Evolutionary conservation across 1,284 basidiomycete genomes (phyloP).

Genomic region (Rhodotorula sp.): DNA sequence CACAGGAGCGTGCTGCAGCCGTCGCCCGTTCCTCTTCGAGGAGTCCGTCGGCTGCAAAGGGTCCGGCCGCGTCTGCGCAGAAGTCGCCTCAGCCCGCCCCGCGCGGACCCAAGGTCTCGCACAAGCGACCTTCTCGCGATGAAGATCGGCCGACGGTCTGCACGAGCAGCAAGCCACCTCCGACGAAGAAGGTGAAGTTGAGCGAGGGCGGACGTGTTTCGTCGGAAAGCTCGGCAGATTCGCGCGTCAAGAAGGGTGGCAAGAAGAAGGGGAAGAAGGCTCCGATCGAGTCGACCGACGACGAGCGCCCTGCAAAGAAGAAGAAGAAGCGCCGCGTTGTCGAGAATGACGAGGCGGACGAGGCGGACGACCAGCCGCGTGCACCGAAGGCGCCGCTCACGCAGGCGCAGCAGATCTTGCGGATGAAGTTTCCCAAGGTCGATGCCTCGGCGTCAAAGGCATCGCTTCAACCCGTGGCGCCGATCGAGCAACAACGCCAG

Average conservation of each 20-base stretch:
- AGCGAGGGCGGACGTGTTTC: not conserved
- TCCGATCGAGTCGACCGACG: not conserved
- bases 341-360: slow-evolving; percentile 34
- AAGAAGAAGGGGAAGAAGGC: no score
- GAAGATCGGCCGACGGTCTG: no score
- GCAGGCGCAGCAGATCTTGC: slow-evolving; percentile 1
- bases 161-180: not conserved
- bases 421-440: not conserved
- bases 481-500: not conserved
- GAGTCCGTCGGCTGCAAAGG: no score
- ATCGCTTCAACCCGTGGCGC: not conserved
- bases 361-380: not conserved
- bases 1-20: no score
- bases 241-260: not conserved
- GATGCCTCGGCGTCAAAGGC: not conserved
- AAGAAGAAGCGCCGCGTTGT: slow-evolving; percentile 12
- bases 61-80: not conserved
- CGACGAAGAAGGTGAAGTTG: not conserved
- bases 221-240: not conserved
- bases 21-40: no score
- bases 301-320: not conserved
- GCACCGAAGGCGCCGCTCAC: not conserved
- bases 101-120: not conserved
- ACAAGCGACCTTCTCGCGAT: not conserved
- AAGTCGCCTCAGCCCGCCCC: not conserved